Evolutionary conservation across 1,284 basidiomycete genomes (phyloP).

Genomic region (Cerrena zonata): DNA sequence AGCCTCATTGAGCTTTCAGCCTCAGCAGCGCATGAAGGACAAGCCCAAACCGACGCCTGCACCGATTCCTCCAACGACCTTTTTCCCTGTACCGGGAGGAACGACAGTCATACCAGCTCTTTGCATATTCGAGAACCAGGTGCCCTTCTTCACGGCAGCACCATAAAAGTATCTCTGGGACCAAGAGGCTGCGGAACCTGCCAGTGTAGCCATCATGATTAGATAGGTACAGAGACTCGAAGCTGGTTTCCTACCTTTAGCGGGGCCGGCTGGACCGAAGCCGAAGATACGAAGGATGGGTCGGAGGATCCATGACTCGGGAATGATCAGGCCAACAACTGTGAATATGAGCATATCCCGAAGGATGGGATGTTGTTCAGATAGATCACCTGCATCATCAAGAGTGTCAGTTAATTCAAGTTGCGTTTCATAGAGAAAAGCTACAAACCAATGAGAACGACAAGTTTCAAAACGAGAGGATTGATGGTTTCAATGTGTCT

Average conservation of each 20-base stretch:
- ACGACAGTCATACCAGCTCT: slow-evolving; percentile 17
- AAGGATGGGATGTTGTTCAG: slow-evolving; percentile 24
- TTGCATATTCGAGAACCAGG: slow-evolving; percentile 26
- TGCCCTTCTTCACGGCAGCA: slow-evolving; percentile 15
- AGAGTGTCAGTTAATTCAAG: no score
- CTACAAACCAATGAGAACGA: slow-evolving; percentile 11
- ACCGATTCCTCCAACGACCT: slow-evolving; percentile 4
- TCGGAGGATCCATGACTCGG: slow-evolving; percentile 20
- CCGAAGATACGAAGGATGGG: slow-evolving; percentile 20
- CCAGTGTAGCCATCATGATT: no score
- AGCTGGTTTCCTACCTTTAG: no score
- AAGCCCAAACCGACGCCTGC: slow-evolving; percentile 3
- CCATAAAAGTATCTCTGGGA: slow-evolving; percentile 24
- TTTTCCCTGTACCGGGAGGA: background rate
- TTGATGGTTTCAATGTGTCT: slow-evolving; percentile 6
- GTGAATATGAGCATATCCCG: slow-evolving; percentile 14
- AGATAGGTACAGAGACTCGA: no score
- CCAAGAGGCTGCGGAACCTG: slow-evolving; percentile 25
- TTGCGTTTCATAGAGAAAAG: no score
- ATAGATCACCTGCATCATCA: slow-evolving; percentile 27
- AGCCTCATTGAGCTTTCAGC: no score
- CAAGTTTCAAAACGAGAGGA: background rate
- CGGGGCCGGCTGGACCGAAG: slow-evolving; percentile 23
- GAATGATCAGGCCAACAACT: slow-evolving; percentile 13
- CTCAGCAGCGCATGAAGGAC: background rate